Percentiles rank a stretch among this genome's conserved stretches.
These are phyloP conservation scores for Mycena latifolia DNA, from an alignment of 768 basidiomycete genomes.

Conservation along the genomic window DNA sequence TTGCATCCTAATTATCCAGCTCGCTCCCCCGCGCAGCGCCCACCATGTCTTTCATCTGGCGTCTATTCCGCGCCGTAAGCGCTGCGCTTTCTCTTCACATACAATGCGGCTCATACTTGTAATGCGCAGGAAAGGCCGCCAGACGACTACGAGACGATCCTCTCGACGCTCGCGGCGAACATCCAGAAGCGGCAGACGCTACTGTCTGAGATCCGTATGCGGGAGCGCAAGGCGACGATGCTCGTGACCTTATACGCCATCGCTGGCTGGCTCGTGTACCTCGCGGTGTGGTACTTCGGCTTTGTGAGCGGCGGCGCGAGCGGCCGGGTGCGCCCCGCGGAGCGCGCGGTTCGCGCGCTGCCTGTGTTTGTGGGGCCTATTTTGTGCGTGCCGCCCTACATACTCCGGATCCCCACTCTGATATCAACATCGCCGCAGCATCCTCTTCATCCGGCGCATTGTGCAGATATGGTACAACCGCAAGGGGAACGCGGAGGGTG, in stretches of 20 bases:
- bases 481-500: constrained; percentile 87
- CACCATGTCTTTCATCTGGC: no score
- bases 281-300: constrained; percentile 79
- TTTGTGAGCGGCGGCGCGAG: constrained; percentile 52
- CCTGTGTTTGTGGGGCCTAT: constrained; percentile 84
- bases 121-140: constrained; percentile 9
- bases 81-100: no score
- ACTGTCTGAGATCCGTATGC: constrained; percentile 86
- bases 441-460: constrained; percentile 82
- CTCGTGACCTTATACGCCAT: constrained; percentile 84
- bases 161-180: constrained; percentile 73
- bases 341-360: constrained; percentile 60
- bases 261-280: constrained; percentile 78
- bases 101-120: no score
- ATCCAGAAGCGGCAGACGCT: constrained; percentile 81
- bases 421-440: constrained; percentile 49
- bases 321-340: constrained; percentile 43
- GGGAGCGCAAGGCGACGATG: constrained; percentile 84
- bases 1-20: no score
- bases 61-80: no score
- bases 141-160: constrained; percentile 84
- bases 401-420: no score
- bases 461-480: constrained; percentile 88
- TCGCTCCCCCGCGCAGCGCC: no score
- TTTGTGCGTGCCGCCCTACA: constrained; percentile 65